Conservation (phyloP, 1,284 basidiomycete genomes). For the Omphalotus olearius region DNA sequence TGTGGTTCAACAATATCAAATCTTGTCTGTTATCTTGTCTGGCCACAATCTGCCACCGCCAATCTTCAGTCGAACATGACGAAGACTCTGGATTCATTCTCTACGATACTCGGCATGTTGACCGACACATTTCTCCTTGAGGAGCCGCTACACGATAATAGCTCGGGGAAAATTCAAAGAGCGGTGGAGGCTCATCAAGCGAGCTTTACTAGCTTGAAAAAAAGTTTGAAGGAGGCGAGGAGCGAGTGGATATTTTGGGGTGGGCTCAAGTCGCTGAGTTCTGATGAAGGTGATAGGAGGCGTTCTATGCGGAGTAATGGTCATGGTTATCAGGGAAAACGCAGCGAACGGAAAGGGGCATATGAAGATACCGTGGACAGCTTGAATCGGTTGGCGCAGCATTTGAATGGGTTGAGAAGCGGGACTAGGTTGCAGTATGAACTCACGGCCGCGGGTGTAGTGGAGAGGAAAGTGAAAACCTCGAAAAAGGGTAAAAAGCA, state of each 20-base stretch:
- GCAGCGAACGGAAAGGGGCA: constrained; percentile 41
- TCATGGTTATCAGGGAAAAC: constrained; percentile 14
- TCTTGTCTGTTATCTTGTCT: constrained; percentile 77
- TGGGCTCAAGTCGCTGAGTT: not conserved
- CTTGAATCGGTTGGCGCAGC: constrained; percentile 85
- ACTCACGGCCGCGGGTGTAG: constrained; percentile 62
- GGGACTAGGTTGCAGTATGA: constrained; percentile 83
- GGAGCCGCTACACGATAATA: constrained; percentile 51
- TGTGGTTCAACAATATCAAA: constrained; percentile 79
- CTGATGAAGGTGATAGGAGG: constrained; percentile 18
- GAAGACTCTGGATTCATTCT: constrained; percentile 82
- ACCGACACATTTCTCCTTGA: constrained; percentile 84
- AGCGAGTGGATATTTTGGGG: constrained; percentile 63
- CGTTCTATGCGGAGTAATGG: constrained; percentile 6
- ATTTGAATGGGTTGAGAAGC: constrained; percentile 82
- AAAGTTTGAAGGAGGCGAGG: constrained; percentile 78
- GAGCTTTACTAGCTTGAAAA: constrained; percentile 84
- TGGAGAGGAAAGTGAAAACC: constrained; percentile 35
- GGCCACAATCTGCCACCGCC: constrained; percentile 81
- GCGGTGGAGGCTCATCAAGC: constrained; percentile 82
- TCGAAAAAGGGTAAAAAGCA: constrained; percentile 27
- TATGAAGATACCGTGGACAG: constrained; percentile 85
- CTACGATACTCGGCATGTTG: constrained; percentile 77
- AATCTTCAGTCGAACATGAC: constrained; percentile 84
- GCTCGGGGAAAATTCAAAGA: constrained; percentile 60